These are phyloP conservation scores for Fraxinus dipetala DNA, from an alignment of 305 asterid species.

Conservation along the genomic window DNA sequence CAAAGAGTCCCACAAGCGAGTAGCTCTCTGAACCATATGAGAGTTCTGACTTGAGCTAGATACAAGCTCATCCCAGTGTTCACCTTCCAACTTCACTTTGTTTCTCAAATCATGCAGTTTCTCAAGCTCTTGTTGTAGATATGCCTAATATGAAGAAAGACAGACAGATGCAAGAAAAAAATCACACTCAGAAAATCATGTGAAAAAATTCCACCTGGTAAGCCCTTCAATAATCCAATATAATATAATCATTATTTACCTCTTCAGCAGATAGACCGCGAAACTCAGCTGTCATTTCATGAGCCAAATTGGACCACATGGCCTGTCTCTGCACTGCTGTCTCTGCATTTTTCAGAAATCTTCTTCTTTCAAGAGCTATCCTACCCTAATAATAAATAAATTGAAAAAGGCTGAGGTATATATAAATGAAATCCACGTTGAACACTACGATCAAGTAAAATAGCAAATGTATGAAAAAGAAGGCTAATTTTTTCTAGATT, in stretches of 20 bases:
- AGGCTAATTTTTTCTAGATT: not conserved
- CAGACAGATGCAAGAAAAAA: slow-evolving; percentile 20
- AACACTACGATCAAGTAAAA: slow-evolving; percentile 15
- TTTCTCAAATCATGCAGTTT: slow-evolving; percentile 91
- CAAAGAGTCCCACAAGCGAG: slow-evolving; percentile 97
- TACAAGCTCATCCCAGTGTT: slow-evolving; percentile 97
- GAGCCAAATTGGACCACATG: slow-evolving; percentile 96
- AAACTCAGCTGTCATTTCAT: slow-evolving; percentile 99
- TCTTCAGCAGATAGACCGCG: slow-evolving; percentile 99
- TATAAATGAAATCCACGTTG: not conserved
- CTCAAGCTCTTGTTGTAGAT: slow-evolving; percentile 98
- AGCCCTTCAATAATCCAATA: slow-evolving; percentile 18
- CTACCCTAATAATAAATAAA: slow-evolving; percentile 63
- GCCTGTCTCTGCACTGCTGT: slow-evolving; percentile 96
- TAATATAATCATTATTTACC: slow-evolving; percentile 41
- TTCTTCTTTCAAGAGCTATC: slow-evolving; percentile 96
- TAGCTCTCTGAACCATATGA: slow-evolving; percentile 97
- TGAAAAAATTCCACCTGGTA: not conserved
- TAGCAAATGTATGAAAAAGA: not conserved
- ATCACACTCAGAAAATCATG: slow-evolving; percentile 11
- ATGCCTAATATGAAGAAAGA: slow-evolving; percentile 57
- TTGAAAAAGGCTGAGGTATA: slow-evolving; percentile 1
- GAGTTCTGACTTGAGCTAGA: slow-evolving; percentile 99
- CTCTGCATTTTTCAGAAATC: slow-evolving; percentile 89
- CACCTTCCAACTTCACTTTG: slow-evolving; percentile 97